Percentiles rank a stretch among this genome's conserved stretches.
Evolutionary conservation across 768 basidiomycete species (phyloP).

Genomic region (Suillus variegatus): DNA sequence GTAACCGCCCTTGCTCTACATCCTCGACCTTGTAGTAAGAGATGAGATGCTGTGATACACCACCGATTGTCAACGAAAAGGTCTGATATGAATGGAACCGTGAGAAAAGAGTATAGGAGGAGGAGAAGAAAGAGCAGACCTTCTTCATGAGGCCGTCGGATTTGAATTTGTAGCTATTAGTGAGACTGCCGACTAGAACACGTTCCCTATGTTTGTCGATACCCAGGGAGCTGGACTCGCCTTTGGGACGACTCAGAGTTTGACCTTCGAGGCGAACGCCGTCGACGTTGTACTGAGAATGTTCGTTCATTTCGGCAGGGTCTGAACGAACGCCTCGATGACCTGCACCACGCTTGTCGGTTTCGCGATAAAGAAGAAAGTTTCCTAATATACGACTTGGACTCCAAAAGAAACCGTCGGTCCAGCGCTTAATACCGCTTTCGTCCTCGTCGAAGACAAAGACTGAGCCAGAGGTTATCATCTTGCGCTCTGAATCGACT

Average conservation of each 20-base stretch:
- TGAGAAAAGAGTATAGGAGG: slow-evolving; percentile 28
- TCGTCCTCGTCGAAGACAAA: slow-evolving; percentile 98
- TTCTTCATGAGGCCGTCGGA: slow-evolving; percentile 95
- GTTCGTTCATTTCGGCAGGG: slow-evolving; percentile 38
- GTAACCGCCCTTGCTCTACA: slow-evolving; percentile 84
- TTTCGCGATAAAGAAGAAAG: slow-evolving; percentile 94
- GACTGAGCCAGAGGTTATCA: slow-evolving; percentile 92
- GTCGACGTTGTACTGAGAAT: slow-evolving; percentile 37
- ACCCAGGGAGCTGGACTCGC: slow-evolving; percentile 44
- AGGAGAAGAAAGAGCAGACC: slow-evolving; percentile 46
- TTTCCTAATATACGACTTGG: slow-evolving; percentile 92
- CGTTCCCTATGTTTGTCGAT: slow-evolving; percentile 79
- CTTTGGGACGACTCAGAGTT: slow-evolving; percentile 66
- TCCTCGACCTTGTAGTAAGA: slow-evolving; percentile 95
- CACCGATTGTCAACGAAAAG: slow-evolving; percentile 84
- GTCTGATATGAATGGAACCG: slow-evolving; percentile 53
- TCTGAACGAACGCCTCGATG: slow-evolving; percentile 55
- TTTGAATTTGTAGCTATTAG: slow-evolving; percentile 94
- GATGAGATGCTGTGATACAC: slow-evolving; percentile 88
- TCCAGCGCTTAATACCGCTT: slow-evolving; percentile 97
- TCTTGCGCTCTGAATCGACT: slow-evolving; percentile 87
- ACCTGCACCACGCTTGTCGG: slow-evolving; percentile 76
- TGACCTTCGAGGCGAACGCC: slow-evolving; percentile 36
- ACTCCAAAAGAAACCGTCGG: slow-evolving; percentile 96
- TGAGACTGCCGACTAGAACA: slow-evolving; percentile 85